A percentile compares a stretch with the other conserved stretches of the same genome.
Conservation (phyloP, 495 filamentous ascomycete genomes). For the Neurospora discreta region DNA sequence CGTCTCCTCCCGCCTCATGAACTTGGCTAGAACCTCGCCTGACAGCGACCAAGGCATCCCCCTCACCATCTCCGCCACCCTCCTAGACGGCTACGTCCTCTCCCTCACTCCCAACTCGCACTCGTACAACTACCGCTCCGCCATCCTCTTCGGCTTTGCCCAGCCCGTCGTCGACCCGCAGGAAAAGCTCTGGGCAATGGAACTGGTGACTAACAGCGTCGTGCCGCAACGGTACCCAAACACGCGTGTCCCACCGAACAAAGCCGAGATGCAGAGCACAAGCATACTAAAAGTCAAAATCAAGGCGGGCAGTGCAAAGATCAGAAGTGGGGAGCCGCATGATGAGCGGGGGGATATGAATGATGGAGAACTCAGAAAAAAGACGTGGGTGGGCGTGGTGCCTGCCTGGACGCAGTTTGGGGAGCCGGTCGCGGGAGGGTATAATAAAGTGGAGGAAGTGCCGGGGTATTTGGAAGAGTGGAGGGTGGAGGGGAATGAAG, state of each 20-base stretch:
- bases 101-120: conserved; percentile 69
- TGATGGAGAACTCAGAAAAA: conserved; percentile 45
- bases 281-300: conserved; percentile 61
- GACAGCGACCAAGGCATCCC: conserved; percentile 33
- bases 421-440: conserved; percentile 52
- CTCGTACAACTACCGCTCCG: conserved; percentile 84
- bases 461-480: conserved; percentile 56
- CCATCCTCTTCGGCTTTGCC: conserved; percentile 67
- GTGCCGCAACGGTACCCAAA: conserved; percentile 57
- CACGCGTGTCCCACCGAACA: conserved; percentile 60
- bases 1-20: conserved; percentile 68
- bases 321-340: conserved; percentile 53
- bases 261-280: conserved; percentile 68
- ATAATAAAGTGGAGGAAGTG: conserved; percentile 46
- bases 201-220: conserved; percentile 66
- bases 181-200: conserved; percentile 79
- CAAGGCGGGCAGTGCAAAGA: conserved; percentile 66
- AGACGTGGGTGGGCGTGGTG: conserved; percentile 78
- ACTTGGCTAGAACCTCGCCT: conserved; percentile 31
- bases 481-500: conserved; percentile 41
- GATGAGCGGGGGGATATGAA: conserved; percentile 63
- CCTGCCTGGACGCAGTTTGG: conserved; percentile 58
- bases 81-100: conserved; percentile 64
- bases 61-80: conserved; percentile 53
- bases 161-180: conserved; percentile 49